A percentile compares a stretch with the other conserved stretches of the same genome.
Evolutionary conservation across 2,329 filamentous ascomycete genomes (phyloP).

Genomic region (Botrytis paeoniae): DNA sequence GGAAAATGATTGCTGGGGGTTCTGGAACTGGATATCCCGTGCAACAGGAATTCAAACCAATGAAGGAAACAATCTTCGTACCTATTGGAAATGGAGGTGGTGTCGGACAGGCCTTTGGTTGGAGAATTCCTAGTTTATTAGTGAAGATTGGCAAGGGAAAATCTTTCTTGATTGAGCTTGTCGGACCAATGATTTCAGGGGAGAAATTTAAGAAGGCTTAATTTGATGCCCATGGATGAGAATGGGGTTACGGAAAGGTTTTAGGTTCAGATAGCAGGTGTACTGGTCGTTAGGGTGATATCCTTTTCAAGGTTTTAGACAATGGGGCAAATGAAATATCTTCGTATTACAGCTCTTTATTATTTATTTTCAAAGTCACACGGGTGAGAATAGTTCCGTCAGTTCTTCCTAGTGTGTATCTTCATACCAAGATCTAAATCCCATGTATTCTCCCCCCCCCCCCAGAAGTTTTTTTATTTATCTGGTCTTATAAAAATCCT

Average conservation of each 20-base stretch:
- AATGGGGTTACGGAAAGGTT: not conserved
- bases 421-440: not conserved
- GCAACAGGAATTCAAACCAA: conserved; percentile 35
- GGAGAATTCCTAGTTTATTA: conserved; percentile 39
- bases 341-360: too few relatives aligned
- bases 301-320: not conserved
- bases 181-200: not conserved
- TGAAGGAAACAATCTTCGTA: conserved; percentile 40
- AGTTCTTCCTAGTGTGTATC: not conserved
- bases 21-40: conserved; percentile 6
- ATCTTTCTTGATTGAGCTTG: conserved; percentile 36
- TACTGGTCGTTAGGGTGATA: not conserved
- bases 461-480: not conserved
- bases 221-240: not conserved
- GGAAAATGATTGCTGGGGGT: not conserved
- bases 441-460: not conserved
- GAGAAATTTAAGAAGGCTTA: conserved; percentile 11
- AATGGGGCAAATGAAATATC: not conserved
- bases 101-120: conserved; percentile 41
- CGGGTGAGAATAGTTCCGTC: not conserved
- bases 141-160: conserved; percentile 41
- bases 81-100: conserved; percentile 41
- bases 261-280: not conserved
- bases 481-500: not conserved
- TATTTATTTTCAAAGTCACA: not conserved